Conservation (phyloP, 768 basidiomycete species). For the Tulasnella sp. region DNA sequence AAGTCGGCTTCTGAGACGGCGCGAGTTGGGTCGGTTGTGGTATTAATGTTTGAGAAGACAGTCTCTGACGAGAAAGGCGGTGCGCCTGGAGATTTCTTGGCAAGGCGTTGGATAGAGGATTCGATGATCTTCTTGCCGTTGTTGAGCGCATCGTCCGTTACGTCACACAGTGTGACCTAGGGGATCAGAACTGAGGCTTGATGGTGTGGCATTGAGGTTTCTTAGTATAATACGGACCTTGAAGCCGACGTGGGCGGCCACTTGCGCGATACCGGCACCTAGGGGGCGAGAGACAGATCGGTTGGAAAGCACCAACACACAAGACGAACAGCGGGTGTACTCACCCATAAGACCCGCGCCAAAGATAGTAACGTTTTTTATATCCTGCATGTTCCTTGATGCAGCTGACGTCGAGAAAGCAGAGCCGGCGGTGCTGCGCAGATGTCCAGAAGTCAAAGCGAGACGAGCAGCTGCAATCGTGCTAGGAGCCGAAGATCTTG, state of each 20-base stretch:
- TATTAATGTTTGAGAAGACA: slow-evolving; percentile 45
- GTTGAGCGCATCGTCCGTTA: slow-evolving; percentile 45
- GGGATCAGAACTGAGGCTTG: not conserved
- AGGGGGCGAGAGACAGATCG: slow-evolving; percentile 4
- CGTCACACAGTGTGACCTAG: slow-evolving; percentile 46
- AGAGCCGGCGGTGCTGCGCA: not conserved
- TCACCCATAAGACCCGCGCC: slow-evolving; percentile 49
- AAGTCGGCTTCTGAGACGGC: slow-evolving; percentile 46
- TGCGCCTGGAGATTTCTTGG: slow-evolving; percentile 45
- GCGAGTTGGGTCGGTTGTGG: slow-evolving; percentile 45
- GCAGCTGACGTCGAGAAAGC: not conserved
- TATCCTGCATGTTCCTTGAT: slow-evolving; percentile 26
- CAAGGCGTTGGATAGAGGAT: slow-evolving; percentile 47
- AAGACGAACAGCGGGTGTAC: not conserved
- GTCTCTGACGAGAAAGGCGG: slow-evolving; percentile 38
- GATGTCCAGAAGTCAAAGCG: slow-evolving; percentile 16
- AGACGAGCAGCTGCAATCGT: slow-evolving; percentile 26
- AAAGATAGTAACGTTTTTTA: slow-evolving; percentile 47
- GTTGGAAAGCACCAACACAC: not conserved
- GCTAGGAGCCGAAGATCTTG: not conserved
- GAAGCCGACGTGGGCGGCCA: slow-evolving; percentile 48
- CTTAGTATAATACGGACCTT: slow-evolving; percentile 41
- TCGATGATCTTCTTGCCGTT: slow-evolving; percentile 47
- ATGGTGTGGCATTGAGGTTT: not conserved
- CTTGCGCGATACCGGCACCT: slow-evolving; percentile 51